These are phyloP conservation scores for Azolla pinnata DNA, from an alignment of 75 land plant species.

Conservation along the genomic window DNA sequence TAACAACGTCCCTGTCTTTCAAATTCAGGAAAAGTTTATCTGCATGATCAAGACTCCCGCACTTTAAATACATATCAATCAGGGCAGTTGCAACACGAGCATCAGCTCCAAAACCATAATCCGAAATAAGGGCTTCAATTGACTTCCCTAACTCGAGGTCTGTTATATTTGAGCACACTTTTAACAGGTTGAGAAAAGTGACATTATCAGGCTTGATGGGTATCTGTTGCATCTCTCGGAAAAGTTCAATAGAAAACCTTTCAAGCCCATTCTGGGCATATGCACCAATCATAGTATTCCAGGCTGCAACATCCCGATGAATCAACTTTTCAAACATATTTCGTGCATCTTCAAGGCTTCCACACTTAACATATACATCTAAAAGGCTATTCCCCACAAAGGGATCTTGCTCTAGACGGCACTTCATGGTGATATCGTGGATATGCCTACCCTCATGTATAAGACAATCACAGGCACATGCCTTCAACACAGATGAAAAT, in stretches of 20 bases:
- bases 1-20: slow-evolving; percentile 16
- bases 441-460: slow-evolving; percentile 2
- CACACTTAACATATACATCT: slow-evolving; percentile 14
- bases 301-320: slow-evolving; percentile 29
- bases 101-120: slow-evolving; percentile 20
- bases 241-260: slow-evolving; percentile 33
- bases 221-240: slow-evolving; percentile 22
- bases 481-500: background rate
- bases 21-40: slow-evolving; percentile 17
- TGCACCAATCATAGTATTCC: slow-evolving; percentile 53
- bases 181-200: slow-evolving; percentile 40
- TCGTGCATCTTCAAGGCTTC: slow-evolving; percentile 5
- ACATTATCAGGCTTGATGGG: slow-evolving; percentile 32
- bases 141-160: slow-evolving; percentile 12
- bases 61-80: slow-evolving; percentile 38
- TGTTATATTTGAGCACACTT: slow-evolving; percentile 26
- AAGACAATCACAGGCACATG: slow-evolving; percentile 1
- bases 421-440: slow-evolving; percentile 2
- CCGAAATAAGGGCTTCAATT: slow-evolving; percentile 21
- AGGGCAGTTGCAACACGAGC: slow-evolving; percentile 32
- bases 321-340: slow-evolving; percentile 9
- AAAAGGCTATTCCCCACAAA: slow-evolving; percentile 9
- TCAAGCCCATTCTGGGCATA: slow-evolving; percentile 51
- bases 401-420: background rate
- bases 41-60: slow-evolving; percentile 22